These are phyloP conservation scores for Heliocybe sulcata DNA, from an alignment of 1,284 basidiomycete species.

Conservation along the genomic window DNA sequence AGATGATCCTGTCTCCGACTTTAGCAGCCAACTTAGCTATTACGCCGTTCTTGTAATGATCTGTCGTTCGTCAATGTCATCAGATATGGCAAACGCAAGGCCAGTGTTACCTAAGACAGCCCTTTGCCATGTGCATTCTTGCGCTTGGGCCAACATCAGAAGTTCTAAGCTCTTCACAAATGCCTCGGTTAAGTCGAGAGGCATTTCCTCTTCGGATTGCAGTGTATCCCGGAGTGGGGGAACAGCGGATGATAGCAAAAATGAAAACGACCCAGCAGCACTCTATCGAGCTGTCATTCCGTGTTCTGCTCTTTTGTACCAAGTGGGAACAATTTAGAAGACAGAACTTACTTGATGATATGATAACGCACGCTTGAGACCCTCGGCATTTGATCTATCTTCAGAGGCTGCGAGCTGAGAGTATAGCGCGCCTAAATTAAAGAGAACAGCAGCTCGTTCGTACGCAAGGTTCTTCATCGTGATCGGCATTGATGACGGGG, in stretches of 20 bases:
- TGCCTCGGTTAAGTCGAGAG: conserved; percentile 58
- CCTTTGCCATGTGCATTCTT: conserved; percentile 96
- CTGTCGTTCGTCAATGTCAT: conserved; percentile 27
- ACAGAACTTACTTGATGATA: conserved; percentile 59
- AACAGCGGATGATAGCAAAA: conserved; percentile 50
- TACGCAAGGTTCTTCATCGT: conserved; percentile 69
- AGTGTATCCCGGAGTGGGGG: conserved; percentile 48
- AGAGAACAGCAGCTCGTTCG: conserved; percentile 72
- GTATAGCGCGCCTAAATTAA: conserved; percentile 80
- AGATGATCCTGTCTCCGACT: conserved; percentile 25
- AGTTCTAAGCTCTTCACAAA: conserved; percentile 64
- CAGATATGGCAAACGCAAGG: conserved; percentile 1
- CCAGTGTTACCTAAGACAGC: conserved; percentile 65
- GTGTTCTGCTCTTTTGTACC: neutral
- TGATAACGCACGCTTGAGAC: conserved; percentile 68
- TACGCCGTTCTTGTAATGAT: conserved; percentile 76
- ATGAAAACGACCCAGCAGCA: conserved; percentile 71
- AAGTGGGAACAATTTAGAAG: neutral
- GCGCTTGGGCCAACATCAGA: conserved; percentile 90
- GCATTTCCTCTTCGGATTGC: conserved; percentile 39
- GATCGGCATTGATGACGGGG: conserved; percentile 47
- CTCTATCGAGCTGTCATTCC: conserved; percentile 33
- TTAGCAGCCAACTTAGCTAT: conserved; percentile 83
- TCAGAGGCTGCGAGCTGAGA: conserved; percentile 63
- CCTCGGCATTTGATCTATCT: conserved; percentile 67